These are phyloP conservation scores for Globisporangium emineosum DNA, from an alignment of 352 stramenopile genomes.

Conservation along the genomic window DNA sequence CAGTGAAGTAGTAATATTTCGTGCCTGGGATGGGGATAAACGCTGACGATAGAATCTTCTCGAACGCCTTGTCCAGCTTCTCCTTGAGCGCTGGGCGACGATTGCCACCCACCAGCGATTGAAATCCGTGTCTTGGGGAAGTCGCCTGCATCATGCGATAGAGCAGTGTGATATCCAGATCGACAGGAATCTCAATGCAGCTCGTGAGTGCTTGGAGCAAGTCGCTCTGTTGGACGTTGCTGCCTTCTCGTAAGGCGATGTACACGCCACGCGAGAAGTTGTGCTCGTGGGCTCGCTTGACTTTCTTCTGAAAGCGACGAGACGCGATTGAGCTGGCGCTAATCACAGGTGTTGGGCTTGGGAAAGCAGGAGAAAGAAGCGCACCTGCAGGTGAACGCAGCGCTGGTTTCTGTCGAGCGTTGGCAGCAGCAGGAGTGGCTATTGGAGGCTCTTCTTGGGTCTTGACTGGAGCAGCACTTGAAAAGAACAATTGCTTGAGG, in stretches of 20 bases:
- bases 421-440: conserved; percentile 21
- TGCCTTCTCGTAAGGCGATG: conserved; percentile 69
- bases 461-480: conserved; percentile 15
- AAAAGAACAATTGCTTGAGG: conserved; percentile 55
- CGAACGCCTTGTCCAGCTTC: conserved; percentile 68
- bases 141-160: conserved; percentile 77
- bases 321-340: conserved; percentile 32
- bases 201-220: conserved; percentile 84
- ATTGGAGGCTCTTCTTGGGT: conserved; percentile 21
- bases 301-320: conserved; percentile 69
- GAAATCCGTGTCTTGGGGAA: conserved; percentile 12
- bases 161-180: conserved; percentile 86
- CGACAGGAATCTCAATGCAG: conserved; percentile 79
- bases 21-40: conserved; percentile 69
- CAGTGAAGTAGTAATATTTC: conserved; percentile 84
- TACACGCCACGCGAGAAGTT: conserved; percentile 89
- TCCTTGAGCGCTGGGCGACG: conserved; percentile 50
- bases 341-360: conserved; percentile 14
- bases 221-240: conserved; percentile 78
- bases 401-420: conserved; percentile 21
- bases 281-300: conserved; percentile 84
- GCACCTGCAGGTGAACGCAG: conserved; percentile 18
- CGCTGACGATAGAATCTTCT: conserved; percentile 52
- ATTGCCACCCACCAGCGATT: conserved; percentile 40
- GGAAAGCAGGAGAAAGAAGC: not conserved